Percentiles rank a stretch among this genome's conserved stretches.
These are phyloP conservation scores for Pythium coloratum DNA, from an alignment of 352 stramenopile genomes.

Conservation along the genomic window DNA sequence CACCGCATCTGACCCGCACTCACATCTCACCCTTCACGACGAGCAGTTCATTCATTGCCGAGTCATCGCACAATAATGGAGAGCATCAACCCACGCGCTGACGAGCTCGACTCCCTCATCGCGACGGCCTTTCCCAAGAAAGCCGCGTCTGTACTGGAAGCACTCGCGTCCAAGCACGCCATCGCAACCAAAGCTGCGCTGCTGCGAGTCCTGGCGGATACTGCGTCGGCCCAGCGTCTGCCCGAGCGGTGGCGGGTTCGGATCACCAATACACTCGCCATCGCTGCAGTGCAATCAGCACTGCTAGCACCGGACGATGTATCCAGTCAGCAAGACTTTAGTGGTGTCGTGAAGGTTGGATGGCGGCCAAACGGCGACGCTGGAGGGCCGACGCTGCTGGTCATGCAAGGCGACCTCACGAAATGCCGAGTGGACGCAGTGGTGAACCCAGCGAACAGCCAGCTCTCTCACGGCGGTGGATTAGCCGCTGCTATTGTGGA, in stretches of 20 bases:
- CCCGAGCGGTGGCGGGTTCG: neutral
- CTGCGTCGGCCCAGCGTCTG: neutral
- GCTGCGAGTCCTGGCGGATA: neutral
- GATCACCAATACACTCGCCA: neutral
- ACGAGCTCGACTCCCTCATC: neutral
- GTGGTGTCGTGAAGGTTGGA: neutral
- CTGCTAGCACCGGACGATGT: neutral
- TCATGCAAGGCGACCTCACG: slow-evolving; percentile 42
- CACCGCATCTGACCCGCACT: neutral
- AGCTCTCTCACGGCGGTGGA: slow-evolving; percentile 35
- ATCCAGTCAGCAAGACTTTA: neutral
- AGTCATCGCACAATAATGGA: too few relatives aligned
- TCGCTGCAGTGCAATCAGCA: neutral
- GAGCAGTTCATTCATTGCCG: too few relatives aligned
- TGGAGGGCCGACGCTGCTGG: slow-evolving; percentile 9
- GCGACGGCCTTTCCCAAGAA: neutral
- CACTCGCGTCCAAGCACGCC: neutral
- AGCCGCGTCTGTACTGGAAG: neutral
- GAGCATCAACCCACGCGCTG: neutral
- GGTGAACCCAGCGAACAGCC: slow-evolving; percentile 39
- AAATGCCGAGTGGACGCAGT: slow-evolving; percentile 32
- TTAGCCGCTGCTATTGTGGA: slow-evolving; percentile 34
- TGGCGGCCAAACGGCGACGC: neutral
- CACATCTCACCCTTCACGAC: too few relatives aligned
- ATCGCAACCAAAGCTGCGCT: neutral